Conservation (phyloP, 495 filamentous ascomycete genomes). For the Podospora sp. region DNA sequence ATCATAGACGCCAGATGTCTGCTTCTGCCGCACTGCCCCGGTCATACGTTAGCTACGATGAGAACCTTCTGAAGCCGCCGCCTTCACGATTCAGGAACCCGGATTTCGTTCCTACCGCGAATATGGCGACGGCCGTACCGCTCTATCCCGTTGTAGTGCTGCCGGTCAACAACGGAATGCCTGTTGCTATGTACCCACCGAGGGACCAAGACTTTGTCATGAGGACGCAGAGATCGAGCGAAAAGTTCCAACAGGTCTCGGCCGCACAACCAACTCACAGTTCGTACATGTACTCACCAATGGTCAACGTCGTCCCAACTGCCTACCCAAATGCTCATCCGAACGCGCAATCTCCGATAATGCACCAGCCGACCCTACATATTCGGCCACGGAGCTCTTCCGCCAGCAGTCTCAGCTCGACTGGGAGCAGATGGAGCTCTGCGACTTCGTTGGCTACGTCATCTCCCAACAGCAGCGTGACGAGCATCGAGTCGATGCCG, state of each 20-base stretch:
- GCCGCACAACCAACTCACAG: conserved; percentile 1
- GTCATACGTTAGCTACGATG: conserved; percentile 2
- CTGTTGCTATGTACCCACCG: conserved; percentile 30
- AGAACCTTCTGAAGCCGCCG: conserved; percentile 10
- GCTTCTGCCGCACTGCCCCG: conserved; percentile 1
- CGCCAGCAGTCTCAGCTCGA: conserved; percentile 31
- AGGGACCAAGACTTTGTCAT: conserved; percentile 32
- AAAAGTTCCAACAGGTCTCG: conserved; percentile 25
- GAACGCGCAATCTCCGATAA: background rate
- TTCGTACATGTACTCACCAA: conserved; percentile 9
- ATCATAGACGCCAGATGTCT: background rate
- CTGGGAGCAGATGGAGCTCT: conserved; percentile 31
- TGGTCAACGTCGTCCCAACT: conserved; percentile 22
- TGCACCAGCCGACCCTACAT: conserved; percentile 23
- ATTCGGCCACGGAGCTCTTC: conserved; percentile 29
- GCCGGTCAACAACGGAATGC: conserved; percentile 7
- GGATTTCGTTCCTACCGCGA: background rate
- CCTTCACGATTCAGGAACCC: conserved; percentile 6
- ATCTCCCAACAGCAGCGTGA: conserved; percentile 41
- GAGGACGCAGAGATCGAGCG: conserved; percentile 31
- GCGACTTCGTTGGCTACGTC: conserved; percentile 30
- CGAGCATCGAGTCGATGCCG: conserved; percentile 45
- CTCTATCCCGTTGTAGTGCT: background rate
- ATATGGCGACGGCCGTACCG: background rate
- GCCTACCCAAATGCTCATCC: conserved; percentile 14